Percentiles rank a stretch among this genome's conserved stretches.
Conservation (phyloP, 2,329 filamentous ascomycete genomes). For the Diaporthe batatas region DNA sequence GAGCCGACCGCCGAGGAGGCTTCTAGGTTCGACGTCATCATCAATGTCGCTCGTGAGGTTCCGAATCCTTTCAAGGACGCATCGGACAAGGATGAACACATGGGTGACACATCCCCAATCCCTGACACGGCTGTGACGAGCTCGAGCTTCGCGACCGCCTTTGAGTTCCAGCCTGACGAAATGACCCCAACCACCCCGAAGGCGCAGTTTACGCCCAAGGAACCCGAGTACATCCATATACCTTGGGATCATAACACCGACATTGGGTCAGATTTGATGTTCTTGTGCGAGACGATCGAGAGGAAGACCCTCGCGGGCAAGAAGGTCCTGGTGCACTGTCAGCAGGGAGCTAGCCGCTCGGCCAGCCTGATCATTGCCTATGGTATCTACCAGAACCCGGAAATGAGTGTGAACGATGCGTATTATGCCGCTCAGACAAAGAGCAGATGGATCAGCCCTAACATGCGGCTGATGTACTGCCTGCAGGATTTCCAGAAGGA, state of each 20-base stretch:
- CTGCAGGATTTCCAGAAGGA: conserved; percentile 84
- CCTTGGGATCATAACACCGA: conserved; percentile 92
- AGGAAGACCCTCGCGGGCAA: conserved; percentile 79
- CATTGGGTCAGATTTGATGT: conserved; percentile 82
- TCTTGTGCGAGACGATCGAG: conserved; percentile 82
- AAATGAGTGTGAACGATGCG: conserved; percentile 83
- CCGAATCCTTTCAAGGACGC: conserved; percentile 75
- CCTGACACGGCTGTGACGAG: conserved; percentile 70
- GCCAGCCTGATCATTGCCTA: conserved; percentile 90
- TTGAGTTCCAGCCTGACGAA: conserved; percentile 65
- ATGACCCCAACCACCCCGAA: conserved; percentile 70
- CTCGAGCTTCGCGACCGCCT: conserved; percentile 71
- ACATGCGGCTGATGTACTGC: conserved; percentile 93
- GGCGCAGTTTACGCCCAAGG: conserved; percentile 59
- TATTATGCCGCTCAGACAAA: conserved; percentile 85
- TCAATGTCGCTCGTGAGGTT: conserved; percentile 88
- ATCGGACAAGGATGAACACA: conserved; percentile 46
- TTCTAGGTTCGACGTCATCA: conserved; percentile 82
- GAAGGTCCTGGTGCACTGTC: conserved; percentile 85
- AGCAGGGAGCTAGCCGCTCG: conserved; percentile 87
- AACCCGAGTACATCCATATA: conserved; percentile 88
- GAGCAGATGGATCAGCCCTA: conserved; percentile 90
- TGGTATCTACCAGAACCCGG: conserved; percentile 82
- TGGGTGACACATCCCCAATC: conserved; percentile 58
- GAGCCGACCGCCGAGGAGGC: conserved; percentile 85